Base-by-base conservation (phyloP, 228 moss, liverwort and hornwort genomes). In the Sphagnum fallax region DNA sequence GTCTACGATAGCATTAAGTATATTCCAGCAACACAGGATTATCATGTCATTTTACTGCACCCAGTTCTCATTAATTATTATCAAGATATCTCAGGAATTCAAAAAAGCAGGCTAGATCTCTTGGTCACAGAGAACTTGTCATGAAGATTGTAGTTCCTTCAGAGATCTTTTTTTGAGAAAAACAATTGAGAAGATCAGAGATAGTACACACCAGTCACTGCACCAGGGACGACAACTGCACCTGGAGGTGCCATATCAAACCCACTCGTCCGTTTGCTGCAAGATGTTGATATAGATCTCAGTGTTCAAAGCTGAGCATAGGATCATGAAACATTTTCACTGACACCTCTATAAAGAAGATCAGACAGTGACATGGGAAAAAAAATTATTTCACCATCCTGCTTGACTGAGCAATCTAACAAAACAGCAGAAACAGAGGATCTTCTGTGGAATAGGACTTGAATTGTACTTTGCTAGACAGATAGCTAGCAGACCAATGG, bases 231-330 rank as follows among this genome's bases (percentile, higher is more conserved):
- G 48, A 73, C 90, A 10, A 92, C 80, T 14, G 94, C 98, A 70
- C 92, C 94, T 63, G 90, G 98, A 8, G 98, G 98, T 68, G 98
- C 92, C 98, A 98, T 98, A 67, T 98, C 98, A 78, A 98, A 98
- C 52, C 94, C 94, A 79, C 92, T 98, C 11, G 98, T 92, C 71
- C 94, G 87, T 73, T 92, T 98, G 68, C 87, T 84, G 84, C 58
- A 57, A 13, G 63, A 51, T 16, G 67, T 8, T 55, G 55, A 12
- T 9, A 16, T 53, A 67, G 10, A 9, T 52, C 16, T 11, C n/a
- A 6, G 53, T 4, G 16, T 12, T 67, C 15, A 76, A 68, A 61
- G 12, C 8, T 65, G 8, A 48, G 4, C 5, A 60, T 11, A 58
- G 9, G 1, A 12, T 55, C 8, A 8, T 1, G 55, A 12, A 8